Evolutionary conservation across 2,329 filamentous ascomycete species (phyloP).

Genomic region (Metarhizium album): DNA sequence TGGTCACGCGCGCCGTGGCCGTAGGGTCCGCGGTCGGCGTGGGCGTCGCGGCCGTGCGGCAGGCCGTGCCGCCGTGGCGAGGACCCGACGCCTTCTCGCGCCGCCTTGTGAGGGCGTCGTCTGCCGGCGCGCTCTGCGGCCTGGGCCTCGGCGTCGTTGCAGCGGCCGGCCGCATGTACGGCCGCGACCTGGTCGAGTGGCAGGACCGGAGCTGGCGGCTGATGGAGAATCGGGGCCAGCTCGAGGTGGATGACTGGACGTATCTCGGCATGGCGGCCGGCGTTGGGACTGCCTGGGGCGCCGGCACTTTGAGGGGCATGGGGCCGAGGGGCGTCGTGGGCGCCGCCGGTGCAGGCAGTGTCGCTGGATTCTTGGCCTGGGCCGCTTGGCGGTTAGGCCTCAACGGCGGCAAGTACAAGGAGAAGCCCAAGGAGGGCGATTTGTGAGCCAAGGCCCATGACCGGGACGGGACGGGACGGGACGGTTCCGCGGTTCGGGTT

Average conservation of each 20-base stretch:
- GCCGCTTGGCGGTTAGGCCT: slow-evolving; percentile 39
- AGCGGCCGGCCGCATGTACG: slow-evolving; percentile 40
- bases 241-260: slow-evolving; percentile 46
- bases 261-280: slow-evolving; percentile 29
- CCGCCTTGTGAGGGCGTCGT: slow-evolving; percentile 27
- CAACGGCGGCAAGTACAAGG: slow-evolving; percentile 29
- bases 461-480: too few relatives aligned
- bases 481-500: too few relatives aligned
- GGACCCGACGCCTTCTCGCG: slow-evolving; percentile 9
- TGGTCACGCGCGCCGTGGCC: slow-evolving; percentile 44
- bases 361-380: slow-evolving; percentile 37
- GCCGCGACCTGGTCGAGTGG: slow-evolving; percentile 51
- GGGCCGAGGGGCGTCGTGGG: slow-evolving; percentile 32
- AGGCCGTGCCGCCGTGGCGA: slow-evolving; percentile 18
- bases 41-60: slow-evolving; percentile 24
- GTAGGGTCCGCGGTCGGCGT: slow-evolving; percentile 39
- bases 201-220: slow-evolving; percentile 52
- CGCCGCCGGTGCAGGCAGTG: slow-evolving; percentile 35
- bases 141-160: slow-evolving; percentile 31
- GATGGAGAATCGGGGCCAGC: slow-evolving; percentile 45
- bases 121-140: slow-evolving; percentile 34
- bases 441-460: not conserved
- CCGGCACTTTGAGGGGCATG: slow-evolving; percentile 15
- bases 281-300: slow-evolving; percentile 22
- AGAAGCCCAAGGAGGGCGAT: slow-evolving; percentile 11